Evolutionary conservation across 441 rosid genomes (phyloP).

Genomic region (Gossypium aridum): DNA sequence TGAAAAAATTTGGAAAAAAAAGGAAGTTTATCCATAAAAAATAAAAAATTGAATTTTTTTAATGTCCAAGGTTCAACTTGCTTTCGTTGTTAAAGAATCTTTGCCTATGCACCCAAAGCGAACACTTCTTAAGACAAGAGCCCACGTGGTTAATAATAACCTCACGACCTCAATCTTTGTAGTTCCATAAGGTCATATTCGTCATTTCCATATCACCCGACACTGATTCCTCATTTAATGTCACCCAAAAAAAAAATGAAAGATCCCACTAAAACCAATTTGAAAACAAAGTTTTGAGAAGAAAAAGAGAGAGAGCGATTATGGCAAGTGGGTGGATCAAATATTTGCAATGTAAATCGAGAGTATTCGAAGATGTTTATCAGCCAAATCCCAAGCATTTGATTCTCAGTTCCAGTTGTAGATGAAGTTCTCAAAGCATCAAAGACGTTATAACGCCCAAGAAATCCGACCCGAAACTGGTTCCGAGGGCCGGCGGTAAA

Average conservation of each 20-base stretch:
- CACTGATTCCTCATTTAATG: constrained; percentile 31
- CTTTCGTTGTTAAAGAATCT: background rate
- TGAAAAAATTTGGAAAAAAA: no score
- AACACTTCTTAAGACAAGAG: background rate
- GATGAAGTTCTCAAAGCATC: constrained; percentile 45
- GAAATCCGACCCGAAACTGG: constrained; percentile 18
- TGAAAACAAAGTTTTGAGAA: background rate
- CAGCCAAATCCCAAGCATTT: constrained; percentile 39
- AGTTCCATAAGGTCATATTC: constrained; percentile 16
- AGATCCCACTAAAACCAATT: background rate
- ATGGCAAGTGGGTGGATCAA: constrained; percentile 90
- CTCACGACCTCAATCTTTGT: background rate
- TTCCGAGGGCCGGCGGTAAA: background rate
- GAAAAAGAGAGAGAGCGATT: constrained; percentile 8
- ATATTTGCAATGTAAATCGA: constrained; percentile 80
- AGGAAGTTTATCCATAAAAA: no score
- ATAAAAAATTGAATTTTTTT: no score
- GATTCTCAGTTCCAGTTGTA: constrained; percentile 58
- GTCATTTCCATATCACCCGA: constrained; percentile 23
- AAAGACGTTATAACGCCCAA: constrained; percentile 53
- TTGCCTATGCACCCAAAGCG: background rate
- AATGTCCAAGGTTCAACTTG: background rate
- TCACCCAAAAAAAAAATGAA: background rate
- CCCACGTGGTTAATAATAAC: background rate
- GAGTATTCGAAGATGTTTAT: constrained; percentile 73